Evolutionary conservation across 352 stramenopile species (phyloP).

Genomic region (Aphanomyces invadans): DNA sequence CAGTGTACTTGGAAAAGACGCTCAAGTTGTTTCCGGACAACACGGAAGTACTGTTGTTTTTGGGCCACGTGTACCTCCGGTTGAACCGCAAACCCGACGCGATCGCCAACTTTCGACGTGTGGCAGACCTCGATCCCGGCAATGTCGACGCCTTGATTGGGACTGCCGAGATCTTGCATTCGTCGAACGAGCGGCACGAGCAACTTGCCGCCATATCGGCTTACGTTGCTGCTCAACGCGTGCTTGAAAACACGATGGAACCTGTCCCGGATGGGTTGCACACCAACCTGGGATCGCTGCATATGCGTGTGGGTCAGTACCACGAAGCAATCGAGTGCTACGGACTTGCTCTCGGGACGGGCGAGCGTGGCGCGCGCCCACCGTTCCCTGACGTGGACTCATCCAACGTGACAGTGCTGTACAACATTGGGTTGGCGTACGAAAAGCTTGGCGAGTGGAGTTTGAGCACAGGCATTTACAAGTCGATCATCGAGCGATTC

Average conservation of each 20-base stretch:
- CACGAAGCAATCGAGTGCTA: conserved; percentile 90
- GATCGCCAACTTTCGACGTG: conserved; percentile 66
- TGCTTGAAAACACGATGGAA: conserved; percentile 79
- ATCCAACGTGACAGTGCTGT: conserved; percentile 90
- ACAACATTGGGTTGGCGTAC: conserved; percentile 94
- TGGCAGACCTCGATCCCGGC: conserved; percentile 76
- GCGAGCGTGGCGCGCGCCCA: not conserved
- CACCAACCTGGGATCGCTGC: conserved; percentile 73
- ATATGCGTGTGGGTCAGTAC: conserved; percentile 81
- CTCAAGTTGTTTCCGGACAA: conserved; percentile 86
- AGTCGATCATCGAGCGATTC: conserved; percentile 88
- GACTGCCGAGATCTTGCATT: conserved; percentile 71
- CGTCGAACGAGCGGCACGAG: conserved; percentile 73
- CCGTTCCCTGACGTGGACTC: conserved; percentile 40
- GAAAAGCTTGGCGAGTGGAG: conserved; percentile 89
- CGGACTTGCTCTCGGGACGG: conserved; percentile 43
- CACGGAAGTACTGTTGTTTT: conserved; percentile 71
- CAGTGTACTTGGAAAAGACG: conserved; percentile 80
- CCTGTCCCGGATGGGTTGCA: conserved; percentile 76
- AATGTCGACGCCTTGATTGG: conserved; percentile 80
- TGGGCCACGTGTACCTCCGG: conserved; percentile 76
- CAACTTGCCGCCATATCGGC: conserved; percentile 86
- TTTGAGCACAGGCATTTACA: conserved; percentile 87
- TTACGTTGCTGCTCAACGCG: conserved; percentile 81
- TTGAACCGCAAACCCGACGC: conserved; percentile 75